A percentile compares a stretch with the other conserved stretches of the same genome.
Conservation (phyloP, 768 basidiomycete species). For the Pleurotus djamor region DNA sequence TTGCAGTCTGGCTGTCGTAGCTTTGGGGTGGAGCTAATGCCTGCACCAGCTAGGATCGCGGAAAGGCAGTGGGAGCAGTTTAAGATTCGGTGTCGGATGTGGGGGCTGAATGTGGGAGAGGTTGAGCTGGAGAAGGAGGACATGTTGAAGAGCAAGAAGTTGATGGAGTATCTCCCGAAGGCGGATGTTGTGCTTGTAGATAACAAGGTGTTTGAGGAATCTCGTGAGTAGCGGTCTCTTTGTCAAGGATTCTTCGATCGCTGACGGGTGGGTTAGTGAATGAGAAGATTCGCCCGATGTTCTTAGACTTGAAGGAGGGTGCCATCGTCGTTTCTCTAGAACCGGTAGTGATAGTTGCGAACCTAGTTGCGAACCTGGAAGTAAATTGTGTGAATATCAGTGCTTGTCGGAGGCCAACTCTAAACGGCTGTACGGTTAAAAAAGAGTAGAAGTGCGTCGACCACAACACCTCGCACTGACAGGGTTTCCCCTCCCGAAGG, state of each 20-base stretch:
- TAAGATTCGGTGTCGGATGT: conserved; percentile 79
- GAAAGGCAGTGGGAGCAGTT: conserved; percentile 73
- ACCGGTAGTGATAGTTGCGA: too few species aligned
- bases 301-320: conserved; percentile 92
- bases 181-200: conserved; percentile 94
- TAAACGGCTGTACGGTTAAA: too few species aligned
- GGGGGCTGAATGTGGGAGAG: conserved; percentile 78
- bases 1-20: conserved; percentile 77
- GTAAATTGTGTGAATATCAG: too few species aligned
- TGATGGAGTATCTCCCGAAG: conserved; percentile 66
- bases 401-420: too few species aligned
- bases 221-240: conserved; percentile 45
- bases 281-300: conserved; percentile 81
- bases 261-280: conserved; percentile 57
- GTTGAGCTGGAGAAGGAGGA: conserved; percentile 84
- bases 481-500: too few species aligned
- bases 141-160: conserved; percentile 69
- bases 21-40: conserved; percentile 79
- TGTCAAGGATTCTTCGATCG: not conserved
- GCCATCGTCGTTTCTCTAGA: conserved; percentile 87
- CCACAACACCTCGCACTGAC: too few species aligned
- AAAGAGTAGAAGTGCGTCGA: too few species aligned
- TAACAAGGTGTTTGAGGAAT: conserved; percentile 80
- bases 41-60: conserved; percentile 80
- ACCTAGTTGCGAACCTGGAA: too few species aligned